Evolutionary conservation across 1,284 basidiomycete species (phyloP), one percentile per base, ranked within the genome.

Genomic region (Trametes polyzona): DNA sequence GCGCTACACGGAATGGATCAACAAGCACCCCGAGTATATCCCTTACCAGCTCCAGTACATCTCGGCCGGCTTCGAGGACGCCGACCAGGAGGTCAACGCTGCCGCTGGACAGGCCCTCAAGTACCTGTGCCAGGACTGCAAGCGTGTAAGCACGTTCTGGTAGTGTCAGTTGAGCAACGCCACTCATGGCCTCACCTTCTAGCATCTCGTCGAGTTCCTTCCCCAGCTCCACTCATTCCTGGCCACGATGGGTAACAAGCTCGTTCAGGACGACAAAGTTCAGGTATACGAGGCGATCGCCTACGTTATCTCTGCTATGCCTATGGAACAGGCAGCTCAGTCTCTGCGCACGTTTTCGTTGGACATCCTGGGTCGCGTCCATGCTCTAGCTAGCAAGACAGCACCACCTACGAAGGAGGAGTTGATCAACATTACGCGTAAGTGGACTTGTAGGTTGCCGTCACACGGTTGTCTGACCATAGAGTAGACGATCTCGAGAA

Each of bases 1-100:
- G 10, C 86, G 97, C 17, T 99, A 99, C 73, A 96, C 96, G 9
- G 93, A 96, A 74, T 99, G 97, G 97, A 92, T 96, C 67, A 92
- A 91, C 69, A 79, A 82, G 60, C 96, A 99, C 70, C 92, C 96
- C 0, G 80, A 88, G 35, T 95, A 97, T 69, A 92, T 99, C 59
- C 83, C 84, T 27, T 86, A 86, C 70, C 90, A 95, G 70, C 80
- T 99, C 19, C 88, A 92, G 64, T 99, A 97, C 73, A 92, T 99
- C 56, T 95, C 95, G 9, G 80, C 88, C 14, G 96, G 97, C 0
- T 97, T 99, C 67, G 87, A 95, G 64, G 88, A 90, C 67, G 66
- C 79, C 3, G 91, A 95, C 67, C 58, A 72, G 2, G 92, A 96
- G 67, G 95, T 99, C 17, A 87, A 88, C 60, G 94, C 95, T 10